These are phyloP conservation scores for Aureobasidium sp. DNA, from an alignment of 2,329 filamentous ascomycete species.

Conservation along the genomic window DNA sequence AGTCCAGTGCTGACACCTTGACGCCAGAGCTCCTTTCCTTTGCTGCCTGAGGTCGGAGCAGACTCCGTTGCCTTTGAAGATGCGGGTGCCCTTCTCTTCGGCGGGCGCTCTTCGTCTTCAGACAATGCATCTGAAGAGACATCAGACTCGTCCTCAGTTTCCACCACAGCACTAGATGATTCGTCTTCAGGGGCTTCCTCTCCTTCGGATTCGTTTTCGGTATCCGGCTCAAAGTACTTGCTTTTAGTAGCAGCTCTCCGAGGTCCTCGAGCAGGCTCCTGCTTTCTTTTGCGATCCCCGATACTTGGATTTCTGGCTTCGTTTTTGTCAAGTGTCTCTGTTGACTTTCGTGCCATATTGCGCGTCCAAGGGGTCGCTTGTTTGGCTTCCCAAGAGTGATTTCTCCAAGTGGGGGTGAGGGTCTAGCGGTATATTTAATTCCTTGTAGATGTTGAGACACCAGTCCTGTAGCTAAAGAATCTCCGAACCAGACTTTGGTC, in stretches of 20 bases:
- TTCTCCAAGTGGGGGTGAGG: conserved; percentile 1
- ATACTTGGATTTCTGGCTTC: neutral
- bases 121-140: conserved; percentile 27
- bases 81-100: conserved; percentile 19
- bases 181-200: conserved; percentile 19
- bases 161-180: conserved; percentile 26
- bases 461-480: neutral
- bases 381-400: neutral
- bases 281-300: neutral
- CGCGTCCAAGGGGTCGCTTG: neutral
- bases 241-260: conserved; percentile 35
- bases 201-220: conserved; percentile 28
- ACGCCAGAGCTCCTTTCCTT: conserved; percentile 47
- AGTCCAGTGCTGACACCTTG: conserved; percentile 47
- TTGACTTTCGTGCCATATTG: conserved; percentile 9
- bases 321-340: neutral
- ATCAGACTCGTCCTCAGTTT: conserved; percentile 35
- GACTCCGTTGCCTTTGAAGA: conserved; percentile 17
- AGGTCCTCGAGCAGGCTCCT: neutral
- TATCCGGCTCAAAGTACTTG: conserved; percentile 40
- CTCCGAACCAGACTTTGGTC: conserved; percentile 8
- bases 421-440: neutral
- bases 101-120: neutral
- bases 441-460: conserved; percentile 3
- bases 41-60: conserved; percentile 16